Base-by-base conservation (phyloP, 352 stramenopile genomes). In the Pythium aphanidermatum region DNA sequence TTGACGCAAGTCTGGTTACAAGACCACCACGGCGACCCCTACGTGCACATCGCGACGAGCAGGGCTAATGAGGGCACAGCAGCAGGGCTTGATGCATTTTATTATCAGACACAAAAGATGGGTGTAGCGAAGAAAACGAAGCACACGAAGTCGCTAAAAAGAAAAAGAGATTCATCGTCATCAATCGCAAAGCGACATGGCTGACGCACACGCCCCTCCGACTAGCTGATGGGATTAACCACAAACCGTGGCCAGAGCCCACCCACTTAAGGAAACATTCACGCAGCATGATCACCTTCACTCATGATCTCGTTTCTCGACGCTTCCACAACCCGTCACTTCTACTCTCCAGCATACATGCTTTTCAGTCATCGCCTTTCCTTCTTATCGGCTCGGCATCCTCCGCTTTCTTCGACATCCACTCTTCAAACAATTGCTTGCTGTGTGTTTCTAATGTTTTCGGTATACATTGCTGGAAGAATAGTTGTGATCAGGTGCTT, bases 91-190 rank as follows among this genome's bases (percentile, higher is more conserved):
- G 47, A 36, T 31, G 46, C 62, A 65, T 70, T 71, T 70, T 79
- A 75, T 69, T 80, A 74, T 74, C 58, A 74, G 52, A 76, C 68
- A 80, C 65, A 72, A 61, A 69, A 65, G 53, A 67, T 63, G 24
- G 16, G 36, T 46, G 41, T 63, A 44, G 48, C 55, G 59, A 74
- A 76, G 65, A 71, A 68, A 69, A 60, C 52, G 53, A 73, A 75
- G 60, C 25, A 58, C 39, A 51, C 44, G 39, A 67, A 55, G 47
- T 53, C 45, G 55, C 55, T 65, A 56, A 43, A 55, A 74, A 60
- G 55, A 59, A 48, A 61, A 30, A 11, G 32, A 25, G 45, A 46
- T 43, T 55, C 46, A 43, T 55, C 46, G 60, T 44, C 46, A 62
- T 61, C 30, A 46, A 58, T 51, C 51, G 24, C n/a, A n/a, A n/a